Percentiles rank a stretch among this genome's conserved stretches.
These are phyloP conservation scores for Collybiopsis luxurians DNA, from an alignment of 768 basidiomycete genomes.

Conservation along the genomic window DNA sequence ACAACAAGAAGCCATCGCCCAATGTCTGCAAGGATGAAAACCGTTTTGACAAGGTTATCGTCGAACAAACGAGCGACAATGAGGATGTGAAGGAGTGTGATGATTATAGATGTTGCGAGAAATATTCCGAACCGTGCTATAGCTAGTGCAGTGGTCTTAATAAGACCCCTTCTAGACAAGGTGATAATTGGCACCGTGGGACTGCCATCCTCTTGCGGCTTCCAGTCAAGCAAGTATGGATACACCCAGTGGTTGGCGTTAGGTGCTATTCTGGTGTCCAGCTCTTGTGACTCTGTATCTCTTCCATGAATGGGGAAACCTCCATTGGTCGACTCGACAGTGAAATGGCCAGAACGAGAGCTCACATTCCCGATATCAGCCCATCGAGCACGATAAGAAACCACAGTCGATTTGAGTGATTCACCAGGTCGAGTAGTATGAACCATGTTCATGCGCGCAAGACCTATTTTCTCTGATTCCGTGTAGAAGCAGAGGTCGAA, in stretches of 20 bases:
- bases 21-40: constrained; percentile 1
- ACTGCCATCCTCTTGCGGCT: not conserved
- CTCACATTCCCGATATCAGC: not conserved
- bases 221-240: not conserved
- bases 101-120: not conserved
- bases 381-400: not conserved
- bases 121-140: constrained; percentile 4
- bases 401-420: not conserved
- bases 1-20: constrained; percentile 5
- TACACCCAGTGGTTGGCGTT: not conserved
- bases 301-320: not conserved
- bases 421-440: not conserved
- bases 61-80: constrained; percentile 1
- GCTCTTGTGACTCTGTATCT: not conserved
- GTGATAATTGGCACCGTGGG: not conserved
- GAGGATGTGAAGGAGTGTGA: not conserved
- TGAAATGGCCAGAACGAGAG: not conserved
- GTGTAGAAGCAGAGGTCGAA: not conserved
- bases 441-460: constrained; percentile 1
- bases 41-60: not conserved
- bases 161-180: not conserved
- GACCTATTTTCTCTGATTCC: not conserved
- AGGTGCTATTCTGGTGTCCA: not conserved
- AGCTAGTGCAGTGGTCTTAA: not conserved
- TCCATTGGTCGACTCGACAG: not conserved